A percentile compares a stretch with the other conserved stretches of the same genome.
phyloP scores from a whole-genome alignment of 768 basidiomycete species.

The Leucosporidium yakuticum region DNA sequence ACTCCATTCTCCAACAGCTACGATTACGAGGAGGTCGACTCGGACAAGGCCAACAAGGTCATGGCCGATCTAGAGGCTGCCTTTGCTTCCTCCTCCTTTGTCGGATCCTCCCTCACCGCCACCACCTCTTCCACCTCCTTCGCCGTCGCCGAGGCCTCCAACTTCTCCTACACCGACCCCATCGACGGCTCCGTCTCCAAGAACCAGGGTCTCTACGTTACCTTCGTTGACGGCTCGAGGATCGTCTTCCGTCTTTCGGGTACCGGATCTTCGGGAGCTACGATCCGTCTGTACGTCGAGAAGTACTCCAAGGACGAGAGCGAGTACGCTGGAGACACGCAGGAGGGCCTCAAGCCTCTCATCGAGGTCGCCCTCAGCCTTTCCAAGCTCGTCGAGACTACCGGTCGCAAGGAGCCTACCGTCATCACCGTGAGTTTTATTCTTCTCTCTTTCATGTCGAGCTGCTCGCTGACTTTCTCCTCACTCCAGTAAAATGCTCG shows the following conservation, averaged over 20 bases:
- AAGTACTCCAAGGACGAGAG: constrained; percentile 62
- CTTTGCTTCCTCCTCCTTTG: constrained; percentile 58
- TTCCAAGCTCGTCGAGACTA: constrained; percentile 75
- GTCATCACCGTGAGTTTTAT: constrained; percentile 72
- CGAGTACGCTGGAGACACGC: constrained; percentile 54
- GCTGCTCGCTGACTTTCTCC: background rate
- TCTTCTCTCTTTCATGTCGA: background rate
- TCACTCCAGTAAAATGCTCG: no score
- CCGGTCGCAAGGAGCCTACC: constrained; percentile 82
- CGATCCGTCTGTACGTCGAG: constrained; percentile 93
- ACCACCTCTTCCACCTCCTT: constrained; percentile 64
- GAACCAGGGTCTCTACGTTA: constrained; percentile 93
- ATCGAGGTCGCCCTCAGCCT: constrained; percentile 90
- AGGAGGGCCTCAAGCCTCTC: constrained; percentile 84
- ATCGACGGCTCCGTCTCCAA: constrained; percentile 87
- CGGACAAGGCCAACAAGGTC: constrained; percentile 79
- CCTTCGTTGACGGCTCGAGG: constrained; percentile 83
- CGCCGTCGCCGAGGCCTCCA: constrained; percentile 66
- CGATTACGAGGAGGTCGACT: constrained; percentile 96
- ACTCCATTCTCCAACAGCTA: constrained; percentile 51
- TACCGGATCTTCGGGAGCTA: constrained; percentile 92
- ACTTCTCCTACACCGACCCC: constrained; percentile 98
- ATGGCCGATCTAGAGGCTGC: constrained; percentile 69
- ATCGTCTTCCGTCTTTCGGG: constrained; percentile 95
- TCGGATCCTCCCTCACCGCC: constrained; percentile 62